Base-by-base conservation (phyloP, 768 basidiomycete genomes). In the Pisolithus orientalis region DNA sequence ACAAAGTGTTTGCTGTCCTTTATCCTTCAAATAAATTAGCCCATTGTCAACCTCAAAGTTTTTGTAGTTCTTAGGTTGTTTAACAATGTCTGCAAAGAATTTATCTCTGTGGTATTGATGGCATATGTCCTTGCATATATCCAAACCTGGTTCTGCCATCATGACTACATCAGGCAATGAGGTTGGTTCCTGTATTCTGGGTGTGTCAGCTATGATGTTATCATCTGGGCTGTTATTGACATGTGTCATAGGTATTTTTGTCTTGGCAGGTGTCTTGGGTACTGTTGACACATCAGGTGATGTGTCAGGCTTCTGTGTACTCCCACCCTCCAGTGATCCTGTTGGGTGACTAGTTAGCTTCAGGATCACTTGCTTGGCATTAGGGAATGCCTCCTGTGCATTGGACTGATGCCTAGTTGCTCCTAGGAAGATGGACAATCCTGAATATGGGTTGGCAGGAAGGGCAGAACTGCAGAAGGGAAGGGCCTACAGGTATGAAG, bases 31-130 rank as follows among this genome's bases (percentile, higher is more conserved):
- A 34, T 10, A 53, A 7, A 64, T 29, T 21, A 60, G 25, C 10
- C 48, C 52, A 27, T 57, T 50, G 4, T 40, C 32, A 2, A 57
- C 47, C 39, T n/a, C n/a, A n/a, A n/a, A n/a, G n/a, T n/a, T n/a
- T n/a, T n/a, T n/a, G n/a, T n/a, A n/a, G n/a, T n/a, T 49, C 55
- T 62, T 61, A 27, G 62, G 50, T 25, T 59, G 29, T 32, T 50
- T 32, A 40, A 65, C 21, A 45, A 61, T 50, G 9, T 47, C 14
- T n/a, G 46, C 43, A 28, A 70, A 71, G 52, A 69, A 64, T 32
- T 59, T 59, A 49, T 55, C 54, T 4, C 57, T 52, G 3, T 21
- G 49, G 37, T 67, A 61, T 1, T 57, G n/a, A n/a, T n/a, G n/a
- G n/a, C n/a, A n/a, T n/a, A n/a, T n/a, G n/a, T n/a, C n/a, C n/a